Percentiles rank a stretch among this genome's conserved stretches.
Evolutionary conservation across 148 eudicot genomes (phyloP).

Genomic region (Fallopia convolvulus): DNA sequence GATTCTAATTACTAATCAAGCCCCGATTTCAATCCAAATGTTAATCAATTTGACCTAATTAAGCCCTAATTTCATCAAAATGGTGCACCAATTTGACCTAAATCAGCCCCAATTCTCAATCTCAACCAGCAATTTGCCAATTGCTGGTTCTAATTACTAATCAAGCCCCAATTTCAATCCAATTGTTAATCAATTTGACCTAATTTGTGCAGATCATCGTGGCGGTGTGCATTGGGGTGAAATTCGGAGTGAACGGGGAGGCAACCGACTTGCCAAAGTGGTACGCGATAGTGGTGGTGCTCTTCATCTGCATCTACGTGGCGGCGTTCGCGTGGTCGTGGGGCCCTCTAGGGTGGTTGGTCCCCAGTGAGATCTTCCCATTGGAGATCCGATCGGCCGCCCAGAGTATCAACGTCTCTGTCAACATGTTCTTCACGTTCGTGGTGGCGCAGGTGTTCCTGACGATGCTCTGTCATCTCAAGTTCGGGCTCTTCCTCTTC

Average conservation of each 20-base stretch:
- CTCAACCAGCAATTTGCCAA: too few species aligned
- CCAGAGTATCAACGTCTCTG: constrained; percentile 17
- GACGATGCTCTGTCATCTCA: constrained; percentile 14
- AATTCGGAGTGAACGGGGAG: constrained; percentile 13
- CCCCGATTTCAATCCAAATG: too few species aligned
- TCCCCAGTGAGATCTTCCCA: constrained; percentile 17
- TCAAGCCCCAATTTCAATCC: too few species aligned
- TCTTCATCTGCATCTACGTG: constrained; percentile 17
- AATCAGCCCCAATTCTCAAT: not conserved
- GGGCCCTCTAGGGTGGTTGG: constrained; percentile 17
- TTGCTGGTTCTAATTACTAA: too few species aligned
- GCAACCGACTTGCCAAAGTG: constrained; percentile 11
- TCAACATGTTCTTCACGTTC: constrained; percentile 20
- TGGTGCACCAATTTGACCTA: not conserved
- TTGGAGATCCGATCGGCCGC: constrained; percentile 17
- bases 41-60: not conserved
- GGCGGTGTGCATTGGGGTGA: constrained; percentile 11
- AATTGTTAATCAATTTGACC: too few species aligned
- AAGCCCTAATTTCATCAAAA: too few species aligned
- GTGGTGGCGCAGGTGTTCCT: constrained; percentile 14
- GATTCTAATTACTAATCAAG: too few species aligned
- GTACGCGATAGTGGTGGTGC: constrained; percentile 16
- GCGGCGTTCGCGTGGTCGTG: constrained; percentile 17
- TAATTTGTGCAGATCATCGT: constrained; percentile 4
- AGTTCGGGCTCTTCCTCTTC: constrained; percentile 16